Conservation (phyloP, 148 eudicot genomes). For the Spergularia marina region DNA sequence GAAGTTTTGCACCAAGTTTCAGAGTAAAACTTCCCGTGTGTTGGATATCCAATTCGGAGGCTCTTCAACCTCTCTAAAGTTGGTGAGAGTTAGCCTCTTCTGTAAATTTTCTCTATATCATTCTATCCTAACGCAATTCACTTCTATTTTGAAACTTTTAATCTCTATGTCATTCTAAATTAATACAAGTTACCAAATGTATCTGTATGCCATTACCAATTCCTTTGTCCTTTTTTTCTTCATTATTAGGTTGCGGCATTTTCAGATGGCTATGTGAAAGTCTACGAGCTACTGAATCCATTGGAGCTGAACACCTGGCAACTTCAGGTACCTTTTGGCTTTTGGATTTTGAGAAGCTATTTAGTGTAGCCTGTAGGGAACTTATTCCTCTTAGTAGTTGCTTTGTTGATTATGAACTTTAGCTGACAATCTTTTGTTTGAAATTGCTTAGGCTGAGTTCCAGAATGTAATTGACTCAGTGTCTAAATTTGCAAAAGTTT, state of each 20-base stretch:
- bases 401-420: neutral
- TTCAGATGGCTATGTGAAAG: conserved; percentile 80
- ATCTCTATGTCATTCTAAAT: neutral
- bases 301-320: conserved; percentile 84
- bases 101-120: neutral
- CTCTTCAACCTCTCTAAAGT: conserved; percentile 53
- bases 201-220: neutral
- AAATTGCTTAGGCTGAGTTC: conserved; percentile 70
- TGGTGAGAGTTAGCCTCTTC: conserved; percentile 47
- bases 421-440: conserved; percentile 11
- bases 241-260: conserved; percentile 67
- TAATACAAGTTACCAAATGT: neutral
- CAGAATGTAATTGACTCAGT: conserved; percentile 80
- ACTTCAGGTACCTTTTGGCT: conserved; percentile 63
- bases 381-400: neutral
- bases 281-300: conserved; percentile 73
- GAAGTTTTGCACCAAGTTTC: conserved; percentile 71
- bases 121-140: no score
- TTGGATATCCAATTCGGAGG: conserved; percentile 77
- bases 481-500: conserved; percentile 66
- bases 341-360: neutral
- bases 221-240: conserved; percentile 3
- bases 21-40: conserved; percentile 44
- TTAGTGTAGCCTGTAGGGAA: neutral
- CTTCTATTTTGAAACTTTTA: no score